Evolutionary conservation across 495 filamentous ascomycete species (phyloP), one percentile per base, ranked within the genome.

Genomic region (Daldinia grandis): DNA sequence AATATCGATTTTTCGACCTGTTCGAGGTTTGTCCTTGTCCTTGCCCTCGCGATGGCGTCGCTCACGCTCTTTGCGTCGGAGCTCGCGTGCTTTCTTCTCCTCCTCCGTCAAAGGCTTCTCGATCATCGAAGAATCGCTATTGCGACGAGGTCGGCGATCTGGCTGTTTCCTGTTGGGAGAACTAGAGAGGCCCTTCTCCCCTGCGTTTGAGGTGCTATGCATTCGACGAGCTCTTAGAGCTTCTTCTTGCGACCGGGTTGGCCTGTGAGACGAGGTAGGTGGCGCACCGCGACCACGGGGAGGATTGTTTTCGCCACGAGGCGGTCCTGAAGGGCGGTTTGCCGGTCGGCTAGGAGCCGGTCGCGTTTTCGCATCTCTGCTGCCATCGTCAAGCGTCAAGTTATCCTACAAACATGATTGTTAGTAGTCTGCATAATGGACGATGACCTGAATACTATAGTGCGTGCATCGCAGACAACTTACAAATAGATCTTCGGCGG

Each of bases 51-150:
- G 86, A 50, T 87, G 80, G 78, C 79, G 88, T 81, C 74, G 82
- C 84, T 74, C 90, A 81, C 92, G 87, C 61, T 97, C 93, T 50
- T 88, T 89, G 27, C 88, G 87, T 68, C 87, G 85, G 66, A 87
- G 82, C 64, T 97, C 94, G 19, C 91, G 88, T 30, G 89, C 82
- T 64, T 90, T 90, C 64, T 84, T 87, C 76, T 97, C 92, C 57
- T 93, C 92, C 31, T 95, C 92, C 42, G 88, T 85, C 63, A 92
- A 76, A 0, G 84, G 84, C 75, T 86, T 89, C 28, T 94, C 92
- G 77, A 92, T 87, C 55, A 95, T 85, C 0, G 96, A 99, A 0
- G 95, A 96, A 62, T 98, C 96, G 3, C 95, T 98, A 79, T 98
- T 98, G 54, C 94, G 90, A 71, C 96, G 88, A 8, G 87, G 87